Evolutionary conservation across 2,329 filamentous ascomycete species (phyloP).

Genomic region (Metarhizium guizhouense): DNA sequence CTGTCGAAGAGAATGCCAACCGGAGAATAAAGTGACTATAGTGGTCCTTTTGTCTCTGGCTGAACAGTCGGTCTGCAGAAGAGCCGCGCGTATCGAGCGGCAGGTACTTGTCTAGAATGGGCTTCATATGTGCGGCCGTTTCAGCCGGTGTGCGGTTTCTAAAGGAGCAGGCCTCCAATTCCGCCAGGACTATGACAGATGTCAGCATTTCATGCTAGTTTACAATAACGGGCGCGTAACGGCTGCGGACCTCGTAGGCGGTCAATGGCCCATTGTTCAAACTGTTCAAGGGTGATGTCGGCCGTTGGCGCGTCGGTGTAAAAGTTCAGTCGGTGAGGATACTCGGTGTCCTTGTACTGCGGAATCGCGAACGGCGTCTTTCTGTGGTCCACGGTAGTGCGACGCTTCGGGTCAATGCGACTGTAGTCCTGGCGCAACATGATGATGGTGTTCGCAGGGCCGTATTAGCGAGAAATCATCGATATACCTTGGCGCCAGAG

Average conservation of each 20-base stretch:
- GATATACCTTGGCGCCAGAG: background rate
- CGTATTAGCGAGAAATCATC: background rate
- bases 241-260: constrained; percentile 60
- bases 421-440: constrained; percentile 45
- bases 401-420: constrained; percentile 60
- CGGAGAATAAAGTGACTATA: constrained; percentile 97
- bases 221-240: background rate
- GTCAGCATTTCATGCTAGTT: background rate
- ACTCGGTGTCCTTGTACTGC: constrained; percentile 67
- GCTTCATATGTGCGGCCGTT: constrained; percentile 74
- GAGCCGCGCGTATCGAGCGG: constrained; percentile 71
- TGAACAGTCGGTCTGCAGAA: constrained; percentile 44
- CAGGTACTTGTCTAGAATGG: constrained; percentile 79
- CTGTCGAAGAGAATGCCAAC: constrained; percentile 83
- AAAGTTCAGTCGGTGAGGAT: constrained; percentile 84
- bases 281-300: constrained; percentile 93
- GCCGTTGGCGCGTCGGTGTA: constrained; percentile 81
- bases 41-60: constrained; percentile 87
- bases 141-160: constrained; percentile 81
- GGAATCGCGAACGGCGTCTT: constrained; percentile 80
- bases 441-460: constrained; percentile 9
- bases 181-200: constrained; percentile 58
- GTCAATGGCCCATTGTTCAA: constrained; percentile 98
- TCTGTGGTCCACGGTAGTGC: constrained; percentile 66
- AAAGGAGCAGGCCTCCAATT: constrained; percentile 91